These are phyloP conservation scores for Venturia oleaginea DNA, from an alignment of 2,329 filamentous ascomycete species.

Conservation along the genomic window DNA sequence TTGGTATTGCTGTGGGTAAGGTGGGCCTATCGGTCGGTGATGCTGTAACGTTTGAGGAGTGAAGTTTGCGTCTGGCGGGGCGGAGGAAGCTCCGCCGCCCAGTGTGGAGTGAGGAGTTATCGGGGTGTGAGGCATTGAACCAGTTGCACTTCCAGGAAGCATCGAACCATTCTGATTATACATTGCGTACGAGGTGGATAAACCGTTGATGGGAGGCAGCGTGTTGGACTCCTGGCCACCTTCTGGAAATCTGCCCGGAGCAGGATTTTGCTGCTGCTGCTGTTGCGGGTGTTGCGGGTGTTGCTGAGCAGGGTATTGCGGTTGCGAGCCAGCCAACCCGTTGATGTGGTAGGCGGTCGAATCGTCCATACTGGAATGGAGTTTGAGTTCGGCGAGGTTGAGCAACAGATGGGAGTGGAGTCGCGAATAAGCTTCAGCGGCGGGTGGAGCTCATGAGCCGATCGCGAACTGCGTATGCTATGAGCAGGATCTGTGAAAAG, in stretches of 20 bases:
- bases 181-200: conserved; percentile 1
- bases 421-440: not conserved
- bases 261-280: not conserved
- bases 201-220: conserved; percentile 11
- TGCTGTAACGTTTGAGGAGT: not conserved
- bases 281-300: conserved; percentile 5
- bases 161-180: not conserved
- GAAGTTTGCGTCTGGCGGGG: conserved; percentile 5
- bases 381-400: not conserved
- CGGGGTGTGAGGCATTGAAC: conserved; percentile 12
- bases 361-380: not conserved
- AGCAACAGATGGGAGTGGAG: not conserved
- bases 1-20: not conserved
- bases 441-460: not conserved
- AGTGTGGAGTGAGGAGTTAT: conserved; percentile 11
- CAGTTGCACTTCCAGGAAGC: conserved; percentile 2
- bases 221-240: conserved; percentile 9
- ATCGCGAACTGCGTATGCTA: not conserved
- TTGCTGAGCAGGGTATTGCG: not conserved
- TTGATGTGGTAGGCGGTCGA: not conserved
- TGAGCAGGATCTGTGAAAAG: not conserved
- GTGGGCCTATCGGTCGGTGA: conserved; percentile 1
- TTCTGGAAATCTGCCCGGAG: not conserved
- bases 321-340: conserved; percentile 4
- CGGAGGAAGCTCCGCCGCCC: conserved; percentile 1